Base-by-base conservation (phyloP, 306 rosid species). In the Hippophae tibetana region DNA sequence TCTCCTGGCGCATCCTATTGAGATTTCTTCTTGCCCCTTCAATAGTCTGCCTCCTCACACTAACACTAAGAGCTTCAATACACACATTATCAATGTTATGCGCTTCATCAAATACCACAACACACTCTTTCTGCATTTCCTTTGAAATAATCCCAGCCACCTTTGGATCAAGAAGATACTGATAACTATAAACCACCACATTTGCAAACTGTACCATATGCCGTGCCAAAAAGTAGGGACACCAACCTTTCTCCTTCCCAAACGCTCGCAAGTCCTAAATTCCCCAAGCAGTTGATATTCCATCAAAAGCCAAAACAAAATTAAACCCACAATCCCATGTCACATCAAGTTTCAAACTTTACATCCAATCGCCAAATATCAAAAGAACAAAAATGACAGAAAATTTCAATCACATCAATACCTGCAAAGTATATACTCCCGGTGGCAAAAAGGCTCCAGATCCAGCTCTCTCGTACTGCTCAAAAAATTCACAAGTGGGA, bases 21-120 rank as follows among this genome's bases (percentile, higher is more conserved):
- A 90, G 87, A 79, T 90, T 90, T 72, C 96, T 79, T 64, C 87
- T 85, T 43, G 98, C 95, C 38, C 98, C 98, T 62, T 90, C 98
- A 70, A 90, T 72, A 43, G 96, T 90, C 79, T 90, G 96, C 78
- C 92, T 87, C 77, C 96, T 87, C 73, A 87, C 98, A 71, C 98
- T 85, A 64, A 87, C 98, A 65, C 98, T 90, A 50, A 90, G 95
- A 1, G 98, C 98, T 80, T 90, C 96, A 18, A 90, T 90, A 69
- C 98, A 87, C 55, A 90, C 96, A 75, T 90, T 90, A 69, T 90
- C 96, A 0, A 90, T 87, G 73, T 87, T 90, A 61, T 90, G 96
- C 5, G 96, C 98, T 85, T 87, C 98, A 58, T 90, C 98, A 63
- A 90, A 90, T 61, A 90, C 96, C 69, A 90, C 95, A 40, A 90